Percentiles rank a stretch among this genome's conserved stretches.
Evolutionary conservation across 257 asterid species (phyloP).

Genomic region (Scutellaria minor): DNA sequence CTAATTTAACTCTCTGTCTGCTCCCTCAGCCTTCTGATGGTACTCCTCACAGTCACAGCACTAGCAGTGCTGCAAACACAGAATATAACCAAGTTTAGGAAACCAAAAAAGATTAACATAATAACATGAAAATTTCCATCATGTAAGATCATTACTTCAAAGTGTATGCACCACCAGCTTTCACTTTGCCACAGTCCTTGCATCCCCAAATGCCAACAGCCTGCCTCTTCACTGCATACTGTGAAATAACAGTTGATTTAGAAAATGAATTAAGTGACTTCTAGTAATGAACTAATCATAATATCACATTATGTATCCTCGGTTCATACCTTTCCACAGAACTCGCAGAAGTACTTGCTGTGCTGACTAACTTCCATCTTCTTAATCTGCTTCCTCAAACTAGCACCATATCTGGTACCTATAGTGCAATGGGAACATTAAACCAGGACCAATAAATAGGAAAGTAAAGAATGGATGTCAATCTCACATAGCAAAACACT

Average conservation of each 20-base stretch:
- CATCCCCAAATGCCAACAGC: constrained; percentile 78
- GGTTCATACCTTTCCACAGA: constrained; percentile 62
- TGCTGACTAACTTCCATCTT: constrained; percentile 72
- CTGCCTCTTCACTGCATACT: constrained; percentile 75
- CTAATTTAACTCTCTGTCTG: constrained; percentile 57
- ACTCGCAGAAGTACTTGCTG: constrained; percentile 70
- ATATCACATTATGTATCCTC: neutral
- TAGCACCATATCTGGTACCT: constrained; percentile 80
- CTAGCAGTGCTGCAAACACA: constrained; percentile 62
- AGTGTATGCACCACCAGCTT: constrained; percentile 76
- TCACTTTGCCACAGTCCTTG: constrained; percentile 74
- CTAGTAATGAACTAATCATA: neutral
- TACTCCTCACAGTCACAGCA: constrained; percentile 74
- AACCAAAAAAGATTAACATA: neutral
- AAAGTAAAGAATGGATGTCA: neutral
- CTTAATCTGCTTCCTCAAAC: constrained; percentile 73
- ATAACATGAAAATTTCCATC: neutral
- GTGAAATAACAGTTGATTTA: constrained; percentile 16
- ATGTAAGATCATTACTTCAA: constrained; percentile 43
- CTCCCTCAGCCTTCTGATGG: constrained; percentile 74
- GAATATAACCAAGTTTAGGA: neutral
- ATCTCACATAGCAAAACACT: neutral
- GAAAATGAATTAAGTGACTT: neutral
- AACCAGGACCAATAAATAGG: neutral
- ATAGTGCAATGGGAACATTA: constrained; percentile 2